Evolutionary conservation across 768 basidiomycete genomes (phyloP).

Genomic region (Cystobasidium ongulense): DNA sequence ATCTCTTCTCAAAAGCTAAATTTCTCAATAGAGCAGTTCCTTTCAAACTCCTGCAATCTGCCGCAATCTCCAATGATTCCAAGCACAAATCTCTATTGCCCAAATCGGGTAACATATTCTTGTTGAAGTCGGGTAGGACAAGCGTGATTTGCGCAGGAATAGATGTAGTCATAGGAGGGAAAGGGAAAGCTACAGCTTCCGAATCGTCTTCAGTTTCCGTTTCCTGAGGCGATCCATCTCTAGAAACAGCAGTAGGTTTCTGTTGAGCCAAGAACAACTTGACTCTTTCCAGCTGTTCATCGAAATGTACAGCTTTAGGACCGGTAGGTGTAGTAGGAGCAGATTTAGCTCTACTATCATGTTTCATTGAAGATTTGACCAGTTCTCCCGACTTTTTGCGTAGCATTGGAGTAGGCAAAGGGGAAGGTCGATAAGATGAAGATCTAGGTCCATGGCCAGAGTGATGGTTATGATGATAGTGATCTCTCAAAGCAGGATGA

Average conservation of each 20-base stretch:
- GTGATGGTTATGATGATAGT: not conserved
- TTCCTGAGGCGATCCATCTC: constrained; percentile 67
- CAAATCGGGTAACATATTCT: constrained; percentile 20
- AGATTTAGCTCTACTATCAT: constrained; percentile 51
- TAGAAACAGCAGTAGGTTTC: constrained; percentile 83
- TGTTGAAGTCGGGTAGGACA: constrained; percentile 58
- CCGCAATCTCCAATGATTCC: constrained; percentile 48
- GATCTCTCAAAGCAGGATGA: not conserved
- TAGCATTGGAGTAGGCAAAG: constrained; percentile 50
- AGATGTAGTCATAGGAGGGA: constrained; percentile 45
- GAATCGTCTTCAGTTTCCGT: constrained; percentile 54
- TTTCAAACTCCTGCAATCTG: constrained; percentile 52
- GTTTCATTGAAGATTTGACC: constrained; percentile 82
- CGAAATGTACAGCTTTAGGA: constrained; percentile 84
- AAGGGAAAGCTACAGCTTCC: constrained; percentile 44
- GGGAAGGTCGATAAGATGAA: constrained; percentile 1
- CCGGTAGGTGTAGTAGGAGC: constrained; percentile 69
- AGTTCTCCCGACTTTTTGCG: constrained; percentile 92
- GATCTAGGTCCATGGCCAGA: not conserved
- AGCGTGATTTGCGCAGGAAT: constrained; percentile 50
- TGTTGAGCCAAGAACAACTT: constrained; percentile 92
- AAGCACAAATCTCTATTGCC: constrained; percentile 43
- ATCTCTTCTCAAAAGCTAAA: constrained; percentile 74
- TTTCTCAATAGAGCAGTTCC: constrained; percentile 75
- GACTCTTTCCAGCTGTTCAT: constrained; percentile 81